These are phyloP conservation scores for Thielaviopsis populi DNA, from an alignment of 2,329 filamentous ascomycete genomes.

Conservation along the genomic window DNA sequence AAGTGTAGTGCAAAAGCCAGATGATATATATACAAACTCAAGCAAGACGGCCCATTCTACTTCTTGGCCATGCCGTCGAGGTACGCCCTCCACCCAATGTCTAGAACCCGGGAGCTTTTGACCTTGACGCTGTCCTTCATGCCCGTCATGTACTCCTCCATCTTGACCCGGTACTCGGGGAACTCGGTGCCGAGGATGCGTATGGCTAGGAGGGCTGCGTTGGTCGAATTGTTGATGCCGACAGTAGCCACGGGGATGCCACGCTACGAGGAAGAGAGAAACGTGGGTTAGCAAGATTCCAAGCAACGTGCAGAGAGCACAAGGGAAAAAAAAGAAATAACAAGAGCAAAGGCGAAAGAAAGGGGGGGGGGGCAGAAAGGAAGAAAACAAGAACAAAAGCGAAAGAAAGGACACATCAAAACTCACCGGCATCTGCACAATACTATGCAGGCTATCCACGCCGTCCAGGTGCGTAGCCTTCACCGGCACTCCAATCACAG, in stretches of 20 bases:
- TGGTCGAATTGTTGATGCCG: constrained; percentile 66
- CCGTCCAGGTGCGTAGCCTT: constrained; percentile 60
- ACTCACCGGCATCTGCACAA: constrained; percentile 61
- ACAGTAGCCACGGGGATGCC: constrained; percentile 62
- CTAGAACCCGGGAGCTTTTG: constrained; percentile 44
- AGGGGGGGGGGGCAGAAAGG: constrained; percentile 28
- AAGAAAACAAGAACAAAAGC: constrained; percentile 16
- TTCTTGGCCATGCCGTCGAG: constrained; percentile 26
- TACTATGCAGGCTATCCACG: constrained; percentile 54
- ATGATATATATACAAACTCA: neutral
- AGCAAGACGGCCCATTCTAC: constrained; percentile 15
- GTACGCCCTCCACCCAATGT: constrained; percentile 43
- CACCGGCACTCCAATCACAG: constrained; percentile 64
- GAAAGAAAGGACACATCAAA: neutral
- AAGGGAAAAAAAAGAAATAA: neutral
- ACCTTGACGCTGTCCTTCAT: constrained; percentile 49
- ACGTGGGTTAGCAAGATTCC: neutral
- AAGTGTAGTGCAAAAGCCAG: neutral
- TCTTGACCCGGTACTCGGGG: constrained; percentile 37
- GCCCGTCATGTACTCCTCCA: constrained; percentile 45
- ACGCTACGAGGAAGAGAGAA: constrained; percentile 20
- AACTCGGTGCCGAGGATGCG: constrained; percentile 49
- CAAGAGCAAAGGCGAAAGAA: constrained; percentile 17
- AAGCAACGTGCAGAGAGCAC: constrained; percentile 16
- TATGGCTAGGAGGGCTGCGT: constrained; percentile 57